phyloP scores from a whole-genome alignment of 768 basidiomycete genomes.

The Coprinellus aureogranulatus region DNA sequence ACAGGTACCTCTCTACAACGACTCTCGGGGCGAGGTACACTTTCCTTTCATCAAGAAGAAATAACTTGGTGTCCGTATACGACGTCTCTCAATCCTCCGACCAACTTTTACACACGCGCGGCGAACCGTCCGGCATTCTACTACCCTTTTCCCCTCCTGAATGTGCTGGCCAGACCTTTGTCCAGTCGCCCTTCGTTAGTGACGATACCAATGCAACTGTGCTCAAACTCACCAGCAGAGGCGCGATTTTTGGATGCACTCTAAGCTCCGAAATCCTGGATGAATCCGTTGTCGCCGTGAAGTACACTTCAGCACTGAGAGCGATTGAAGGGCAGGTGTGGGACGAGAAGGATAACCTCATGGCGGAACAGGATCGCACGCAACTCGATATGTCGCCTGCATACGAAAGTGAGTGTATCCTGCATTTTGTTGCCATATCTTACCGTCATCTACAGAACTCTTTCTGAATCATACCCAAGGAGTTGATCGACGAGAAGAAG shows the following conservation, averaged over 20 bases:
- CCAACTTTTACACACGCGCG: slow-evolving; percentile 42
- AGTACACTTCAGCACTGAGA: background rate
- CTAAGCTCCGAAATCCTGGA: slow-evolving; percentile 38
- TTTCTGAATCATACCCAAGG: slow-evolving; percentile 30
- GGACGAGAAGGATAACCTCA: slow-evolving; percentile 38
- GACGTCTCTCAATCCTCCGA: slow-evolving; percentile 49
- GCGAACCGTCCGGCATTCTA: slow-evolving; percentile 45
- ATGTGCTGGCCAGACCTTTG: slow-evolving; percentile 12
- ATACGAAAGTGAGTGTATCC: slow-evolving; percentile 51
- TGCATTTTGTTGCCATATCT: too few relatives aligned
- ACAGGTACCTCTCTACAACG: slow-evolving; percentile 51
- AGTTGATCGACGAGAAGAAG: slow-evolving; percentile 27
- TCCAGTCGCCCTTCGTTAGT: slow-evolving; percentile 28
- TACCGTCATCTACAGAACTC: slow-evolving; percentile 29
- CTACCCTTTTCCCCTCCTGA: slow-evolving; percentile 9
- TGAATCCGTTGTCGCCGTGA: slow-evolving; percentile 24
- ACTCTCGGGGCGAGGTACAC: slow-evolving; percentile 43
- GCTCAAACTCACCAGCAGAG: slow-evolving; percentile 48
- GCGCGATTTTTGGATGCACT: slow-evolving; percentile 41
- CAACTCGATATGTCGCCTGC: slow-evolving; percentile 48
- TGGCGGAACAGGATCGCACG: slow-evolving; percentile 42
- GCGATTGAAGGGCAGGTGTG: slow-evolving; percentile 19
- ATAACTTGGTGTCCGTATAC: slow-evolving; percentile 60
- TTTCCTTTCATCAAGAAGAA: slow-evolving; percentile 58
- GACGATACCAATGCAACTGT: slow-evolving; percentile 17